Conservation (phyloP, 1,139 yeast genomes). For the Suhomyces coccinellae region DNA sequence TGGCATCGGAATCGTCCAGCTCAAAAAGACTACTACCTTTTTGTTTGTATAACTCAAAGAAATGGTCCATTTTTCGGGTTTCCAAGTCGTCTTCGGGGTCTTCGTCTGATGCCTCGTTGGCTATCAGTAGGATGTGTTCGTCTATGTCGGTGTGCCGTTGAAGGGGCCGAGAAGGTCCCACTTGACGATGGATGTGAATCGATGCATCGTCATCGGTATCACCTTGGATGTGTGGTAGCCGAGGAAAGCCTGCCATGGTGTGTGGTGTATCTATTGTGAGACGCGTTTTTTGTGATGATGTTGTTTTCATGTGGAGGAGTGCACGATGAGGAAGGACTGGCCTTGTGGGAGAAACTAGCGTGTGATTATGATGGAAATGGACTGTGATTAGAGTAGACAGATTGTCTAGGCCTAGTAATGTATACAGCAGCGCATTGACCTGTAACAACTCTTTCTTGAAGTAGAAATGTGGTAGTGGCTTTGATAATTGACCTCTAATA, state of each 20-base stretch:
- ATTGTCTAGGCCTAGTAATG: too few species aligned
- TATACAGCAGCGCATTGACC: too few species aligned
- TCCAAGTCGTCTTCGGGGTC: slow-evolving; percentile 9
- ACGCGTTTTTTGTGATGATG: background rate
- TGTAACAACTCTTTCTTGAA: too few species aligned
- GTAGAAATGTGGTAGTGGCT: too few species aligned
- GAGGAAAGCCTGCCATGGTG: slow-evolving; percentile 35
- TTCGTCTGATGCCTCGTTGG: slow-evolving; percentile 7
- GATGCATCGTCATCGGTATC: slow-evolving; percentile 50
- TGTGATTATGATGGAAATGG: too few species aligned
- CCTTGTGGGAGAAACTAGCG: too few species aligned
- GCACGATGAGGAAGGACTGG: background rate
- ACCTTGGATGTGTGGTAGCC: slow-evolving; percentile 38
- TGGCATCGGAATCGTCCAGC: slow-evolving; percentile 5
- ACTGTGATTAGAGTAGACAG: too few species aligned
- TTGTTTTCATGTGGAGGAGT: background rate
- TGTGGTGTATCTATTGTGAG: background rate
- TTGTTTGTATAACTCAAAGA: slow-evolving; percentile 14
- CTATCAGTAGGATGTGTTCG: slow-evolving; percentile 17
- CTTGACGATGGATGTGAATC: slow-evolving; percentile 37
- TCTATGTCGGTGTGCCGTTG: slow-evolving; percentile 17
- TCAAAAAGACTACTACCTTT: slow-evolving; percentile 3
- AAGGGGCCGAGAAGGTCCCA: slow-evolving; percentile 44
- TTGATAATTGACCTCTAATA: too few species aligned
- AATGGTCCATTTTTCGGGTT: slow-evolving; percentile 13